Evolutionary conservation across 106 monocot species (phyloP), one percentile per base, ranked within the genome.

Genomic region (Iris macrosiphon): DNA sequence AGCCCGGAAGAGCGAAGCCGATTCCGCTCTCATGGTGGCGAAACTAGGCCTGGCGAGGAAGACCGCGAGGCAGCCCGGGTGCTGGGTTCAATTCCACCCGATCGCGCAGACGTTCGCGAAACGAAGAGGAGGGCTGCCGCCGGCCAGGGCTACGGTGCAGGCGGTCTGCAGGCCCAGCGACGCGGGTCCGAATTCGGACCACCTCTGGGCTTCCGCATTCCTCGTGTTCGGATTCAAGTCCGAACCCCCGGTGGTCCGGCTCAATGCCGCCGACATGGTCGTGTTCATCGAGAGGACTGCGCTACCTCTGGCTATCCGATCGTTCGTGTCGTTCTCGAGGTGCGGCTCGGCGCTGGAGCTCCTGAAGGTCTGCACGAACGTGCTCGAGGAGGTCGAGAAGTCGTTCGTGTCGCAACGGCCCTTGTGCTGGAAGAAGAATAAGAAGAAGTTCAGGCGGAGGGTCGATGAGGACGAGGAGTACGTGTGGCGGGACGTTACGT

Each of bases 401-500:
- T 82, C 89, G 4, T 89, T 89, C 16, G 82, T 78, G 25, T 77
- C 79, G 3, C 81, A 72, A 47, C 71, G 76, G 0, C 46, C 76
- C 0, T 53, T 79, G 17, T 89, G 81, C 49, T 95, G 95, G 89
- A 85, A 67, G 57, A 85, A 69, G 70, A 83, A 74, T 42, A 51
- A 25, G 76, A 52, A 24, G 54, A 68, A 64, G 49, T 66, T 37
- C 11, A 71, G 57, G 29, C 66, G 65, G 46, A 68, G 56, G 28
- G 70, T 85, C 32, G 82, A 95, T 21, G n/a, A n/a, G n/a, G n/a
- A n/a, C n/a, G n/a, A n/a, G n/a, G 85, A 89, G 62, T 77, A 65
- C 25, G 78, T 89, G n/a, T 89, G 89, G 95, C 72, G 82, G 43
- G 95, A 95, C 23, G 89, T 95, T 5, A 89, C 89, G 13, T 75